Conservation (phyloP, 179 eudicot genomes). For the Sideroxylon spinosum region DNA sequence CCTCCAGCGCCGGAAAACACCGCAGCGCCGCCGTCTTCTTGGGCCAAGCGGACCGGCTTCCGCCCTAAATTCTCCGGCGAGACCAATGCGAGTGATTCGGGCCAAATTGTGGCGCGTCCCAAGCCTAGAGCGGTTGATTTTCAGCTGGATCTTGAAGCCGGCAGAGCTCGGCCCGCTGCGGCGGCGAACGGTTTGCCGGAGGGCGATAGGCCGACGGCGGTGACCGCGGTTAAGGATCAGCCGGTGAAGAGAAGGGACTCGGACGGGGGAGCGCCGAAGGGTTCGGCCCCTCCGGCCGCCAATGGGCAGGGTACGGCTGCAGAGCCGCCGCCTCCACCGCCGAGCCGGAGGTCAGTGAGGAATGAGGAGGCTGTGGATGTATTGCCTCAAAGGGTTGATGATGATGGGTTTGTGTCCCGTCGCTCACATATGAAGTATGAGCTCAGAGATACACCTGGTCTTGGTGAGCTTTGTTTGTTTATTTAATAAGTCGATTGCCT, state of each 20-base stretch:
- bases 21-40: conserved; percentile 72
- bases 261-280: conserved; percentile 38
- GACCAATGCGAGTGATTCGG: conserved; percentile 53
- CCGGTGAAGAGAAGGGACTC: conserved; percentile 48
- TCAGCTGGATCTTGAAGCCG: conserved; percentile 58
- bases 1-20: conserved; percentile 61
- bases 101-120: conserved; percentile 28
- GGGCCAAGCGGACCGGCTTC: conserved; percentile 93
- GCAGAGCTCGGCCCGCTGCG: conserved; percentile 37
- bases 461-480: conserved; percentile 49
- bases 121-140: conserved; percentile 28
- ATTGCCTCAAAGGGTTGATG: conserved; percentile 53
- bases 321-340: conserved; percentile 15
- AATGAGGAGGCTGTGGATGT: conserved; percentile 42
- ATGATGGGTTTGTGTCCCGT: conserved; percentile 59
- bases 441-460: conserved; percentile 87
- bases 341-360: conserved; percentile 38
- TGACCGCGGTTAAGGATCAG: conserved; percentile 32
- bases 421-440: conserved; percentile 83
- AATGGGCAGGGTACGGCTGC: conserved; percentile 27
- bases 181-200: conserved; percentile 23
- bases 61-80: conserved; percentile 91
- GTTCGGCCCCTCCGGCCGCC: conserved; percentile 14
- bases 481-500: background rate
- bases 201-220: conserved; percentile 4